Percentiles rank a stretch among this genome's conserved stretches.
Conservation (phyloP, 495 filamentous ascomycete species). For the Hypoxylon trugodes region DNA sequence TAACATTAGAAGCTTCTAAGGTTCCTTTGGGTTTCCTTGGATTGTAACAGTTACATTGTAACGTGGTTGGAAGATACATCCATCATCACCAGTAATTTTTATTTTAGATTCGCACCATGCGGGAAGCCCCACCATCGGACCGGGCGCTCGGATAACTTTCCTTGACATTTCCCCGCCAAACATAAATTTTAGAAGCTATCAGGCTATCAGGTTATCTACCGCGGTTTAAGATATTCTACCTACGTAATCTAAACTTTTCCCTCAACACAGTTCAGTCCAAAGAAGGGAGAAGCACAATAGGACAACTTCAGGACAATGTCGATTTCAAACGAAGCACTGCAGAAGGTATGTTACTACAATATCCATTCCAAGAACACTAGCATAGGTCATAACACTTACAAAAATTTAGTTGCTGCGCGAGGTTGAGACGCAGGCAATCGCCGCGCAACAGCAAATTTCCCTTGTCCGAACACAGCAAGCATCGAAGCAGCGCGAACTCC, state of each 20-base stretch:
- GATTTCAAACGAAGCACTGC: conserved; percentile 92
- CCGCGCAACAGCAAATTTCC: conserved; percentile 90
- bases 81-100: too few relatives aligned
- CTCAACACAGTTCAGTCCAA: not conserved
- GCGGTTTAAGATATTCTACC: not conserved
- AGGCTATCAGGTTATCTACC: too few relatives aligned
- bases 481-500: conserved; percentile 85
- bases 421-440: conserved; percentile 86
- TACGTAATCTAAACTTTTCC: not conserved
- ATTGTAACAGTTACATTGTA: not conserved
- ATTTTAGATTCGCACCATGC: not conserved
- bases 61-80: too few relatives aligned
- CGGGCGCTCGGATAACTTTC: not conserved
- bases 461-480: conserved; percentile 87
- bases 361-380: not conserved
- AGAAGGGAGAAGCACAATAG: not conserved
- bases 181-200: too few relatives aligned
- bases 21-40: not conserved
- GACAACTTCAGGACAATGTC: conserved; percentile 72
- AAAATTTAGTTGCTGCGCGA: conserved; percentile 81
- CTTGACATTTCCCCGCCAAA: not conserved
- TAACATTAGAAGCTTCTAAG: too few relatives aligned
- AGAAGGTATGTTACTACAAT: conserved; percentile 70
- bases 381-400: not conserved
- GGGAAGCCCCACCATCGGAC: conserved; percentile 15